Percentiles rank a stretch among this genome's conserved stretches.
phyloP scores from a whole-genome alignment of 139 green algal species.

The Volvox africanus region DNA sequence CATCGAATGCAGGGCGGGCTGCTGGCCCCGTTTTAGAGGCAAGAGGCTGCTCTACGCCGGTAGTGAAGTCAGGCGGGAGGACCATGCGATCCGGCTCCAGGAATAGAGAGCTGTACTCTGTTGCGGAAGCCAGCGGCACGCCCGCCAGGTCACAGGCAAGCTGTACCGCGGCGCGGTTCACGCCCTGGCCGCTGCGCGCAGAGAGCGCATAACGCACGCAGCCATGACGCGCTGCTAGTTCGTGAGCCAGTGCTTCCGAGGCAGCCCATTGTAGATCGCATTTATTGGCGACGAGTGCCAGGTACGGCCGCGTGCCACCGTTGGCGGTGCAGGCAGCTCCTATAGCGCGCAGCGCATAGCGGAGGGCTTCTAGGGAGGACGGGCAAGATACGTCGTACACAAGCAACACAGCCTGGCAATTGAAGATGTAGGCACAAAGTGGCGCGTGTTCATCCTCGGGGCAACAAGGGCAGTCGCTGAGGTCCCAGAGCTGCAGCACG shows the following conservation, averaged over 20 bases:
- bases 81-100: background rate
- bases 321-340: background rate
- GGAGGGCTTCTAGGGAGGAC: background rate
- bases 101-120: background rate
- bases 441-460: background rate
- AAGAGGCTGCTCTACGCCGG: too few relatives aligned
- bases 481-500: slow-evolving; percentile 43
- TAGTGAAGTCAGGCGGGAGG: too few relatives aligned
- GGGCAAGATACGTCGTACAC: slow-evolving; percentile 25
- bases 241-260: background rate
- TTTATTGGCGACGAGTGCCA: slow-evolving; percentile 29
- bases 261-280: background rate
- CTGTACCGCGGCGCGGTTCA: background rate
- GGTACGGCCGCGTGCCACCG: slow-evolving; percentile 22
- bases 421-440: slow-evolving; percentile 15
- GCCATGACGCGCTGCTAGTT: slow-evolving; percentile 38
- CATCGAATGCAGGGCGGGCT: too few relatives aligned
- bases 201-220: slow-evolving; percentile 15
- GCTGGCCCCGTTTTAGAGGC: too few relatives aligned
- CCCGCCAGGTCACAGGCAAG: slow-evolving; percentile 32
- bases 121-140: slow-evolving; percentile 21
- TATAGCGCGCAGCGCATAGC: background rate
- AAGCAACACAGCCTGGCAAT: slow-evolving; percentile 30
- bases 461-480: slow-evolving; percentile 16
- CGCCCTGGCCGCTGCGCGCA: slow-evolving; percentile 2